Base-by-base conservation (phyloP, 2,329 filamentous ascomycete species). In the Stagonosporopsis rhizophila region DNA sequence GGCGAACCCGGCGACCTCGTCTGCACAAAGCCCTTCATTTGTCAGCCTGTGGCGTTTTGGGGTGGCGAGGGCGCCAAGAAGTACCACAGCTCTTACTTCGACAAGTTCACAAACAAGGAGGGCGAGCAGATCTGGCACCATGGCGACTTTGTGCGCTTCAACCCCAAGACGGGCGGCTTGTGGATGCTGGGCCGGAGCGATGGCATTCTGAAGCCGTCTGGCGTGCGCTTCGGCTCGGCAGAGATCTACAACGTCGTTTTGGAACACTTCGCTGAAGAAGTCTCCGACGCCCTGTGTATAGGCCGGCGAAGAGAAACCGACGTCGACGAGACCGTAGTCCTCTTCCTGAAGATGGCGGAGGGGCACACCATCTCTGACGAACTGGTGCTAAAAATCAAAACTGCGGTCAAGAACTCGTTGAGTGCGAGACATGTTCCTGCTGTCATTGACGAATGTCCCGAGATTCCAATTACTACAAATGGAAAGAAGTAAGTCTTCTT, bases 201-300 rank as follows among this genome's bases (percentile, higher is more conserved):
- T 68, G 95, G 95, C 4, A 91, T 98, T 6, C 79, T 99, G 14
- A 99, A 99, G 73, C 95, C 95, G 0, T 86, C 89, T 0, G 95
- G 95, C 2, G 92, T 99, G 17, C 83, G 94, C 0, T 98, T 99
- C 71, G 94, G 94, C 4, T 92, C 88, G 28, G 92, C 94, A 0
- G 95, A 99, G 80, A 96, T 99, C 19, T 98, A 98, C 77, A 97
- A 96, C 72, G 83, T 97, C n/a, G 79, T 98, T 25, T 85, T 95
- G 1, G 87, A 90, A 63, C 89, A 92, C 76, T 97, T 97, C 67
- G 84, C 87, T 0, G 78, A 83, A 11, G 85, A 94, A 52, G 81
- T 98, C 17, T 89, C 92, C 57, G 94, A 99, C 68, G 91, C 91
- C 0, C 82, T 98, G 2, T 98, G 94, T 70, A 87, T 98, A 32